These are phyloP conservation scores for Meyerozyma carpophila DNA, from an alignment of 1,139 yeast genomes.

Conservation along the genomic window DNA sequence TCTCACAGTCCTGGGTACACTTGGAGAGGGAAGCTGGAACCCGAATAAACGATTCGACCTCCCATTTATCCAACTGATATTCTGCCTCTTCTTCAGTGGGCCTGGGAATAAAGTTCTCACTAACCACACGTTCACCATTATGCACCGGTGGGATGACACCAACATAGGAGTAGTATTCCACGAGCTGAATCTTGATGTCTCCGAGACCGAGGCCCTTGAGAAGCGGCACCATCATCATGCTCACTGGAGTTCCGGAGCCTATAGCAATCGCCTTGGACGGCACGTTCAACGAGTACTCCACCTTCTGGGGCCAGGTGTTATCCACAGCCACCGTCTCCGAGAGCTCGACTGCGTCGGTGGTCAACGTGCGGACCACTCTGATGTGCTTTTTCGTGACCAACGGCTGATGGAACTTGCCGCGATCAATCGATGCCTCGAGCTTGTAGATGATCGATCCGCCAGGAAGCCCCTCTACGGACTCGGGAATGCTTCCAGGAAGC, in stretches of 20 bases:
- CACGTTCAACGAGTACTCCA: slow-evolving; percentile 81
- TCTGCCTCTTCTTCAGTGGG: slow-evolving; percentile 33
- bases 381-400: slow-evolving; percentile 67
- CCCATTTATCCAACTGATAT: slow-evolving; percentile 71
- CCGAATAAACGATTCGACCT: slow-evolving; percentile 50
- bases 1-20: slow-evolving; percentile 81
- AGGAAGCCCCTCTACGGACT: slow-evolving; percentile 86
- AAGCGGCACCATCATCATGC: slow-evolving; percentile 71
- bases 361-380: slow-evolving; percentile 81
- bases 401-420: slow-evolving; percentile 70
- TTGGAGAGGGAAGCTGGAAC: slow-evolving; percentile 70
- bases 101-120: slow-evolving; percentile 29
- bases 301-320: slow-evolving; percentile 93
- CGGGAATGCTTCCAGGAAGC: slow-evolving; percentile 80
- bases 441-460: slow-evolving; percentile 78
- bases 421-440: slow-evolving; percentile 74
- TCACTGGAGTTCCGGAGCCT: slow-evolving; percentile 72
- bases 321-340: slow-evolving; percentile 92
- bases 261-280: slow-evolving; percentile 89
- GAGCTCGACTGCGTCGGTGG: slow-evolving; percentile 83
- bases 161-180: slow-evolving; percentile 62
- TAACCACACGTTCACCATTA: slow-evolving; percentile 55
- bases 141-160: slow-evolving; percentile 53
- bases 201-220: slow-evolving; percentile 79
- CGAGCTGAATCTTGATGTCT: slow-evolving; percentile 55